These are phyloP conservation scores for Globisporangium spiculum DNA, from an alignment of 352 stramenopile genomes.

Conservation along the genomic window DNA sequence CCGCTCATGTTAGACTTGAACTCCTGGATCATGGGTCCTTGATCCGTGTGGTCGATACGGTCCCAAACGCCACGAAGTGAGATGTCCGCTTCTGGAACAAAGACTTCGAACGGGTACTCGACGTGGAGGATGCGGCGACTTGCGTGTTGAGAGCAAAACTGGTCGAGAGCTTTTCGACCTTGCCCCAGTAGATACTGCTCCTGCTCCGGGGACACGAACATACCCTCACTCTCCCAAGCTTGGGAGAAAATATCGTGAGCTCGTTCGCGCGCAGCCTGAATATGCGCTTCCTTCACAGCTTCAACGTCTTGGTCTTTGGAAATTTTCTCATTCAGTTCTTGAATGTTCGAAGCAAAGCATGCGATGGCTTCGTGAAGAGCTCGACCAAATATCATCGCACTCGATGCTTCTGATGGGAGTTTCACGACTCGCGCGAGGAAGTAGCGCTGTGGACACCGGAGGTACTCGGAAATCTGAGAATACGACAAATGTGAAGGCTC, in stretches of 20 bases:
- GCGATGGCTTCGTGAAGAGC: constrained; percentile 72
- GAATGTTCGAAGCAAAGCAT: constrained; percentile 33
- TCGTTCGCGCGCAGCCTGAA: constrained; percentile 6
- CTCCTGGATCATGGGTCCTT: constrained; percentile 59
- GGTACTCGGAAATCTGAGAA: constrained; percentile 78
- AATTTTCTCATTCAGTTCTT: constrained; percentile 20
- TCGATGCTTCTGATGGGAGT: constrained; percentile 40
- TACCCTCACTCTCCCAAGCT: constrained; percentile 25
- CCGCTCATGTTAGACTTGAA: constrained; percentile 83
- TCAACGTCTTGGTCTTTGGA: constrained; percentile 19
- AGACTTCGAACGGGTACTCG: constrained; percentile 60
- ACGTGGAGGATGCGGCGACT: constrained; percentile 43
- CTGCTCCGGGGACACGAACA: constrained; percentile 43
- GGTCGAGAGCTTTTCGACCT: constrained; percentile 31
- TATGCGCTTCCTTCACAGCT: neutral
- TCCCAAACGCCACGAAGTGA: constrained; percentile 73
- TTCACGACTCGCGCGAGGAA: constrained; percentile 71
- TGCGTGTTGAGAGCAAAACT: constrained; percentile 44
- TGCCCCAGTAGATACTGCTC: constrained; percentile 33
- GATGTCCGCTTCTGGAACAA: constrained; percentile 46
- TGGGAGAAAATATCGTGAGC: constrained; percentile 6
- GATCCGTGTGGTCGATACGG: constrained; percentile 48
- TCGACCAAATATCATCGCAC: constrained; percentile 72
- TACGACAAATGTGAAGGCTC: constrained; percentile 72
- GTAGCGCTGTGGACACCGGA: constrained; percentile 77